Evolutionary conservation across 129 eudicot species (phyloP).

Genomic region (Tagetes patula): DNA sequence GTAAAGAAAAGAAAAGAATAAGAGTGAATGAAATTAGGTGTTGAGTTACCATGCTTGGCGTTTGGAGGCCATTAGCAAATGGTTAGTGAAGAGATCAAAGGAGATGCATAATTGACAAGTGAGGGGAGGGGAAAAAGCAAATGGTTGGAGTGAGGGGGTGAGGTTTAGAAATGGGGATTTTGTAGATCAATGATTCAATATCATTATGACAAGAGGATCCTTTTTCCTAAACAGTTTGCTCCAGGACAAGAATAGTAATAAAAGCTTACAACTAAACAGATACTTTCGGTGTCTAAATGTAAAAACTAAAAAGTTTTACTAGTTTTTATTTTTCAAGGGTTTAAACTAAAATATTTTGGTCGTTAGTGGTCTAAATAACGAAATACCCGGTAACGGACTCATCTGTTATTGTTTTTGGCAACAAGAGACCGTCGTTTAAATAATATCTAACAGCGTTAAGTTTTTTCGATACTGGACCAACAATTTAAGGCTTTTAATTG

Average conservation of each 20-base stretch:
- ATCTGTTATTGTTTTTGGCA: too few species aligned
- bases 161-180: conserved; percentile 38
- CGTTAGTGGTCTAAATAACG: too few species aligned
- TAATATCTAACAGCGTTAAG: too few species aligned
- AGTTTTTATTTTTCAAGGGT: too few species aligned
- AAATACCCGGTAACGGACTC: too few species aligned
- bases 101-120: conserved; percentile 29
- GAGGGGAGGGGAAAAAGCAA: conserved; percentile 11
- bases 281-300: conserved; percentile 2
- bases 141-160: conserved; percentile 24
- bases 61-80: conserved; percentile 31
- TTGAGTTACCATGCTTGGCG: conserved; percentile 80
- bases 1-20: too few species aligned
- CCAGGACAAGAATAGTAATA: not conserved
- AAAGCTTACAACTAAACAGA: not conserved
- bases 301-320: too few species aligned
- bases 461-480: too few species aligned
- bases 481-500: too few species aligned
- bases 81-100: not conserved
- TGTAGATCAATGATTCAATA: conserved; percentile 29
- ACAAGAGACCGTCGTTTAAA: too few species aligned
- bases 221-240: conserved; percentile 22
- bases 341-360: too few species aligned
- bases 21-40: not conserved
- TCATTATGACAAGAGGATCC: conserved; percentile 14